A percentile compares a stretch with the other conserved stretches of the same genome.
Evolutionary conservation across 805 yeast species (phyloP).

Genomic region (Debaryomyces castellii): DNA sequence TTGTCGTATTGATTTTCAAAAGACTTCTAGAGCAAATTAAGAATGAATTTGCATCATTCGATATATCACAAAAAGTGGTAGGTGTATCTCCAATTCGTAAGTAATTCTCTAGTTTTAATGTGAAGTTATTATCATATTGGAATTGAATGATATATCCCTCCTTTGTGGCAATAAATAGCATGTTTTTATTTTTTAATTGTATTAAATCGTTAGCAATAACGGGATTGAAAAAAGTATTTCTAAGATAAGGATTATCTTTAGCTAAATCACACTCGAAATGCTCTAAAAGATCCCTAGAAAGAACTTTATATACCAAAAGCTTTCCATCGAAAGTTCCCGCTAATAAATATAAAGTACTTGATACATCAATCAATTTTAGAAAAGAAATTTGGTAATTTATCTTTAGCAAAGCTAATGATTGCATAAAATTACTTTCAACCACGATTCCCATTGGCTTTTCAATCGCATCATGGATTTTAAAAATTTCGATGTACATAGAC

Average conservation of each 20-base stretch:
- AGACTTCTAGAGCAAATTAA: constrained; percentile 25
- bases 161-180: constrained; percentile 29
- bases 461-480: neutral
- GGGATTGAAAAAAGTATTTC: neutral
- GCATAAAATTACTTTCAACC: neutral
- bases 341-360: constrained; percentile 2
- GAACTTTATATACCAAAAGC: constrained; percentile 5
- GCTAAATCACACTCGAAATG: neutral
- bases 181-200: neutral
- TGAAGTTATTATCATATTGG: neutral
- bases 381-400: constrained; percentile 14
- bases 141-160: constrained; percentile 29
- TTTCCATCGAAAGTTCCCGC: constrained; percentile 21
- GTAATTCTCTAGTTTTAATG: constrained; percentile 12
- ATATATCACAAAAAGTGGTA: constrained; percentile 15
- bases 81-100: constrained; percentile 27
- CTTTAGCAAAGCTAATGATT: neutral
- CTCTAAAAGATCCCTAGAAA: neutral
- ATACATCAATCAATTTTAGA: constrained; percentile 5
- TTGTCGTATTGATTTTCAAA: constrained; percentile 33
- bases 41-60: constrained; percentile 18
- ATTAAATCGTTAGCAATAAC: constrained; percentile 23
- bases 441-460: neutral
- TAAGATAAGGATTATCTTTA: constrained; percentile 6
- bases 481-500: constrained; percentile 1